phyloP scores from a whole-genome alignment of 2,329 filamentous ascomycete genomes.

The Sporothrix sp. region DNA sequence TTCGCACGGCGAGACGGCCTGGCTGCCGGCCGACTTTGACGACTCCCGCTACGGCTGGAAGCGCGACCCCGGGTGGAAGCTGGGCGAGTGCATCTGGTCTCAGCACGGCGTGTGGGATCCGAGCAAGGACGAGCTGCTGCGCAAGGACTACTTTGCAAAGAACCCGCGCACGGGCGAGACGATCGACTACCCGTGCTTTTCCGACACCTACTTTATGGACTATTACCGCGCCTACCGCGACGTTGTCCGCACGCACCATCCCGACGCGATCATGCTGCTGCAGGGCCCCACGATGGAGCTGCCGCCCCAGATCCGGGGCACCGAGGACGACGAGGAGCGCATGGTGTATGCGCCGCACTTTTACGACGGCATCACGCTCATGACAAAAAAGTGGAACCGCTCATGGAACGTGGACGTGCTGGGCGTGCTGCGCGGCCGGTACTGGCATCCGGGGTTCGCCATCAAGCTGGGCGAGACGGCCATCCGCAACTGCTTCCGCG shows the following conservation, averaged over 20 bases:
- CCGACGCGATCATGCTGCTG: conserved; percentile 76
- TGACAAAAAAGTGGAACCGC: conserved; percentile 98
- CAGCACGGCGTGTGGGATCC: conserved; percentile 95
- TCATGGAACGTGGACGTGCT: conserved; percentile 96
- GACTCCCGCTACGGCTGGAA: conserved; percentile 86
- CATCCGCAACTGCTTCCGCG: conserved; percentile 84
- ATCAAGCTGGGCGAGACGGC: conserved; percentile 88
- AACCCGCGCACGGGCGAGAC: conserved; percentile 63
- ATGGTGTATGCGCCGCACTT: conserved; percentile 93
- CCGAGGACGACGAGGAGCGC: conserved; percentile 75
- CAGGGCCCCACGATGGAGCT: conserved; percentile 89
- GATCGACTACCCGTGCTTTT: conserved; percentile 77
- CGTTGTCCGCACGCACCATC: conserved; percentile 65
- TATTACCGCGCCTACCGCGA: conserved; percentile 70
- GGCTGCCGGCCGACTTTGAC: conserved; percentile 74
- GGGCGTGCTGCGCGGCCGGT: conserved; percentile 79
- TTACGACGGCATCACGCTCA: conserved; percentile 91
- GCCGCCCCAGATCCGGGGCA: conserved; percentile 78
- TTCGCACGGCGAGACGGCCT: conserved; percentile 73
- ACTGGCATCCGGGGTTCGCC: conserved; percentile 79
- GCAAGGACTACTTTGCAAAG: conserved; percentile 80
- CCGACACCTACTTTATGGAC: conserved; percentile 83
- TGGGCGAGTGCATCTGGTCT: conserved; percentile 94
- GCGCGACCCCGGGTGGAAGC: conserved; percentile 75
- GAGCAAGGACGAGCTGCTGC: conserved; percentile 61